Base-by-base conservation (phyloP, 371 early-diverging fungal genomes). In the Nematocida sp. region DNA sequence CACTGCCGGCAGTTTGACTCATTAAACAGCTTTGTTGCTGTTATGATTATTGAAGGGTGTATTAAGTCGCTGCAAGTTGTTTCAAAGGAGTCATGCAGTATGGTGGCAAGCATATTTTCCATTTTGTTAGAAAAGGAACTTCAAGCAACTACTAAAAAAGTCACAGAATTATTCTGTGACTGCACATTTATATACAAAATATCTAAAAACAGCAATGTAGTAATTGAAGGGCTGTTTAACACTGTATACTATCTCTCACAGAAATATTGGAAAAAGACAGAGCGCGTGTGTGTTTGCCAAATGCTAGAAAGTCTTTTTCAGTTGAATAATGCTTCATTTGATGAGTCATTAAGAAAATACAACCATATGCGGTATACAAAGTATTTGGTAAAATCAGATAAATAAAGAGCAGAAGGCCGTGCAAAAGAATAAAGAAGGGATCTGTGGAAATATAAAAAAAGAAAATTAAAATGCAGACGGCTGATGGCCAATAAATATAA, bases 231-330 rank as follows among this genome's bases (percentile, higher is more conserved):
- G 1, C 62, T 78, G 0, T 78, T 78, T 66, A 13, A 27, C 33
- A 40, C 45, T 4, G 55, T 67, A 13, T 78, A 78, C 54, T 4
- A 40, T 4, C 55, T 78, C 4, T 70, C 70, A 27, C 55, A 78
- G 71, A n/a, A n/a, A 27, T 78, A 78, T 46, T 78, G 80, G 80
- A 70, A 78, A 33, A 78, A 46, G 40, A 62, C 57, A 46, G 66
- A 78, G 4, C 69, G 71, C 2, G 40, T n/a, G 5, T 27, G 70
- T 1, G 60, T 56, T 4, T 70, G 70, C 40, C 9, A 61, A 45
- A 70, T 78, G 25, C 72, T 78, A 9, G 20, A 78, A 15, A 40
- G 27, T 45, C 69, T 78, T 5, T 78, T 78, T 40, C 13, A 4
- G 11, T 11, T 78, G 42, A 56, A 70, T 60, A 20, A 18, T 15